A percentile compares a stretch with the other conserved stretches of the same genome.
phyloP scores from a whole-genome alignment of 2,329 filamentous ascomycete genomes.

The Ophiostoma montium region DNA sequence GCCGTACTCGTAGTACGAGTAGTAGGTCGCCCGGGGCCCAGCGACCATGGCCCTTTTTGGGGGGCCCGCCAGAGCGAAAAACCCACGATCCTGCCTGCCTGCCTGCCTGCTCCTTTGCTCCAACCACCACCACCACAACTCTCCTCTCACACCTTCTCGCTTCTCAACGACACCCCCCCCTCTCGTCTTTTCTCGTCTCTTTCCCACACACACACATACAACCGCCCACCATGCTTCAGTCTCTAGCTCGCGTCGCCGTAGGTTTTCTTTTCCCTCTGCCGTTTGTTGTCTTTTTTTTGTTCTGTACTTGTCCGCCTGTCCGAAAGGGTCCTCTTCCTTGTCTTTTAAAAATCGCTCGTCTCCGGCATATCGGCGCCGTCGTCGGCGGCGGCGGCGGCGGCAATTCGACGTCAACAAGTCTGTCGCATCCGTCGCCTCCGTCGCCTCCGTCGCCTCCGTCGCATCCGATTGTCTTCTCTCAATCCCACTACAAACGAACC shows the following conservation, averaged over 20 bases:
- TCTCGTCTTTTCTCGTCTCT: not conserved
- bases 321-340: not conserved
- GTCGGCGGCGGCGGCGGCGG: too few species aligned
- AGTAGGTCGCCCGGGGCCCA: not conserved
- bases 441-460: not conserved
- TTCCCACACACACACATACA: not conserved
- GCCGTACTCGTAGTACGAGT: too few species aligned
- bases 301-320: not conserved
- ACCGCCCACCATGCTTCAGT: constrained; percentile 15
- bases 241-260: constrained; percentile 43
- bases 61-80: not conserved
- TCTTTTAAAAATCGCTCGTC: not conserved
- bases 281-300: not conserved
- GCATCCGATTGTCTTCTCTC: not conserved
- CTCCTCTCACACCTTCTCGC: not conserved
- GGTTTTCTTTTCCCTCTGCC: constrained; percentile 17
- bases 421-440: not conserved
- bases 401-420: too few species aligned
- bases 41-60: not conserved
- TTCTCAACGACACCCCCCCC: too few species aligned
- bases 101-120: not conserved
- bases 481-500: too few species aligned
- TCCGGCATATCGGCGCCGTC: too few species aligned
- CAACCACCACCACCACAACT: too few species aligned
- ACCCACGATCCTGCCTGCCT: constrained; percentile 1